Percentiles rank a stretch among this genome's conserved stretches.
These are phyloP conservation scores for Thielaviopsis musarum DNA, from an alignment of 2,329 filamentous ascomycete species.

Conservation along the genomic window DNA sequence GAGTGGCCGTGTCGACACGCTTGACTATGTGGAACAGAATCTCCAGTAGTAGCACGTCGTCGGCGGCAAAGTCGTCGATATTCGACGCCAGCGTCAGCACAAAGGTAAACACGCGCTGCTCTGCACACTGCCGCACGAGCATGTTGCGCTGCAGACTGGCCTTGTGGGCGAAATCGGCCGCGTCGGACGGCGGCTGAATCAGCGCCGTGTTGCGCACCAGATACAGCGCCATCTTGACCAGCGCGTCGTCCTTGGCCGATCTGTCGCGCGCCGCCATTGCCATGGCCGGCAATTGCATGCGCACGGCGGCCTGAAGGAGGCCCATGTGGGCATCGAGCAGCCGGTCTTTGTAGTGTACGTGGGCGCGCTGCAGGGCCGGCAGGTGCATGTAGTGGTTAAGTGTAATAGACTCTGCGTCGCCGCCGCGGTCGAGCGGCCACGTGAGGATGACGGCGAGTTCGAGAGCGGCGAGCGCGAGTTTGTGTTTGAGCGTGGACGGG, in stretches of 20 bases:
- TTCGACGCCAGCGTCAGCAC: conserved; percentile 79
- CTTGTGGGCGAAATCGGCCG: conserved; percentile 66
- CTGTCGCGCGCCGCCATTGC: conserved; percentile 61
- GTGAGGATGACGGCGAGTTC: conserved; percentile 86
- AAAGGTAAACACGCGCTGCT: conserved; percentile 77
- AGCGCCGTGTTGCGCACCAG: conserved; percentile 78
- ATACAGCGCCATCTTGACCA: conserved; percentile 80
- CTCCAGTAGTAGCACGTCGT: conserved; percentile 82
- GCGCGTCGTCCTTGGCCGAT: conserved; percentile 66
- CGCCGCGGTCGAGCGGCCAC: conserved; percentile 64
- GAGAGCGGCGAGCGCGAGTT: conserved; percentile 69
- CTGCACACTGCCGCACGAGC: conserved; percentile 74
- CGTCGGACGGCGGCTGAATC: conserved; percentile 58
- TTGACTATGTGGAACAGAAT: conserved; percentile 87
- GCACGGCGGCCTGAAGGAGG: conserved; percentile 65
- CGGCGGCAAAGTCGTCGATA: conserved; percentile 81
- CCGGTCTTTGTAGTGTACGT: conserved; percentile 79
- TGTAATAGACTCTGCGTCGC: conserved; percentile 61
- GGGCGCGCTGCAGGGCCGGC: conserved; percentile 74
- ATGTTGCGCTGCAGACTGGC: conserved; percentile 57
- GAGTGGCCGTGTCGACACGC: conserved; percentile 63
- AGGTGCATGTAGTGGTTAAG: conserved; percentile 85
- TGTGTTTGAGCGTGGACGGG: conserved; percentile 54
- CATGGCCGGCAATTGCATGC: conserved; percentile 73
- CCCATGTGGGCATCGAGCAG: conserved; percentile 65